Percentiles rank a stretch among this genome's conserved stretches.
Conservation (phyloP, 2,329 filamentous ascomycete genomes). For the Trichoderma endophyticum region DNA sequence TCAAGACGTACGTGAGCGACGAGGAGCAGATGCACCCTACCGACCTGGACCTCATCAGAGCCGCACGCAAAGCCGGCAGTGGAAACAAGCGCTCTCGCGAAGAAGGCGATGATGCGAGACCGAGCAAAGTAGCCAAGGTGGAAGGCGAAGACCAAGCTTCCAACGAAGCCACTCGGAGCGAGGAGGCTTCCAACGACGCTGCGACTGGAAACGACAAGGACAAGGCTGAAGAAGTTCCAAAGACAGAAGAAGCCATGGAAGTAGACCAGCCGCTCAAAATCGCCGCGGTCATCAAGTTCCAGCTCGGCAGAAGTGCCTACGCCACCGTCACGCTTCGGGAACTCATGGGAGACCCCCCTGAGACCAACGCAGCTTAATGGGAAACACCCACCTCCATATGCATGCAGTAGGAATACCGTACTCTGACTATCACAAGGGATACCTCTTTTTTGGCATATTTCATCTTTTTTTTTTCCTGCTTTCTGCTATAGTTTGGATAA, state of each 20-base stretch:
- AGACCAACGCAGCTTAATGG: constrained; percentile 16
- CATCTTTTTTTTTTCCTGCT: not conserved
- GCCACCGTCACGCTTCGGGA: constrained; percentile 81
- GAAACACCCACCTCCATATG: not conserved
- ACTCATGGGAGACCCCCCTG: constrained; percentile 56
- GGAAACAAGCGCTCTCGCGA: constrained; percentile 21
- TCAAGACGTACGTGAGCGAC: constrained; percentile 66
- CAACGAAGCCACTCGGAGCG: not conserved
- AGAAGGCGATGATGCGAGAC: constrained; percentile 19
- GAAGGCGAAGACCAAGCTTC: not conserved
- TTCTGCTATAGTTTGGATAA: not conserved
- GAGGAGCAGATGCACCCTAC: constrained; percentile 86
- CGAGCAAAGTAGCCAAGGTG: constrained; percentile 23
- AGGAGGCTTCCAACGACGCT: not conserved
- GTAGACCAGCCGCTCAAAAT: constrained; percentile 42
- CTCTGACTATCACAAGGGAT: not conserved
- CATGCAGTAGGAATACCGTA: not conserved
- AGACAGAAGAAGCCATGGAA: constrained; percentile 24
- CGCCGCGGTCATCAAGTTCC: constrained; percentile 69
- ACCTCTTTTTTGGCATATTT: not conserved
- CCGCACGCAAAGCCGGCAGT: constrained; percentile 19
- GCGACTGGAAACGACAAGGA: not conserved
- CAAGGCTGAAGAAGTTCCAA: not conserved
- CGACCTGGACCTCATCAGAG: constrained; percentile 68
- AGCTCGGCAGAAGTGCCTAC: constrained; percentile 76